Evolutionary conservation across 768 basidiomycete species (phyloP).

Genomic region (Hirschioporus abietinus): DNA sequence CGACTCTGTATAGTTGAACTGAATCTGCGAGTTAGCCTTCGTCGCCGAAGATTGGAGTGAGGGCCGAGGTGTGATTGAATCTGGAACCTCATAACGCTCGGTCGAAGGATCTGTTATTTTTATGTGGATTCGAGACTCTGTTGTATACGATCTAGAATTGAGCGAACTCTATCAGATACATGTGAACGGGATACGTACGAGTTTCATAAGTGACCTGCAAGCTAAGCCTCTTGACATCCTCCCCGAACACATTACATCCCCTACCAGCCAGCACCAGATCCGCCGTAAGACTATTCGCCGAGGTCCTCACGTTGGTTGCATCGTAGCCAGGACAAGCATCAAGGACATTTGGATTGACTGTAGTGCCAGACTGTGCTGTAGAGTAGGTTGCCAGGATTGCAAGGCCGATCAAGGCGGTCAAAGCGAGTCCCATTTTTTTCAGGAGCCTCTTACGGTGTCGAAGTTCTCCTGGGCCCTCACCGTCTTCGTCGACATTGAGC

Average conservation of each 20-base stretch:
- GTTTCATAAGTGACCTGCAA: conserved; percentile 58
- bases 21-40: conserved; percentile 36
- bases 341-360: conserved; percentile 26
- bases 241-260: conserved; percentile 56
- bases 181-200: conserved; percentile 26
- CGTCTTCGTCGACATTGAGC: background rate
- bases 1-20: conserved; percentile 52
- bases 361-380: background rate
- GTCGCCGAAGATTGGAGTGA: conserved; percentile 22
- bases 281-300: conserved; percentile 39
- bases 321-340: conserved; percentile 61
- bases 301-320: conserved; percentile 37
- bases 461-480: background rate
- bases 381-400: background rate
- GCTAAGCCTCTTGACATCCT: conserved; percentile 41
- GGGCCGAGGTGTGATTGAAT: conserved; percentile 55
- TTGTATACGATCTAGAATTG: conserved; percentile 3
- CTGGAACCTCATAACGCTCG: conserved; percentile 59
- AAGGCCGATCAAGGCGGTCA: background rate
- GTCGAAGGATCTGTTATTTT: conserved; percentile 51
- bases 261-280: conserved; percentile 46
- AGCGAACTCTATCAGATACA: conserved; percentile 4
- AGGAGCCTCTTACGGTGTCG: background rate
- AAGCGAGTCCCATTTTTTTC: background rate
- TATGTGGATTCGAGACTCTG: conserved; percentile 55